phyloP scores from a whole-genome alignment of 805 yeast species.

The Metschnikowia picachoensis region DNA sequence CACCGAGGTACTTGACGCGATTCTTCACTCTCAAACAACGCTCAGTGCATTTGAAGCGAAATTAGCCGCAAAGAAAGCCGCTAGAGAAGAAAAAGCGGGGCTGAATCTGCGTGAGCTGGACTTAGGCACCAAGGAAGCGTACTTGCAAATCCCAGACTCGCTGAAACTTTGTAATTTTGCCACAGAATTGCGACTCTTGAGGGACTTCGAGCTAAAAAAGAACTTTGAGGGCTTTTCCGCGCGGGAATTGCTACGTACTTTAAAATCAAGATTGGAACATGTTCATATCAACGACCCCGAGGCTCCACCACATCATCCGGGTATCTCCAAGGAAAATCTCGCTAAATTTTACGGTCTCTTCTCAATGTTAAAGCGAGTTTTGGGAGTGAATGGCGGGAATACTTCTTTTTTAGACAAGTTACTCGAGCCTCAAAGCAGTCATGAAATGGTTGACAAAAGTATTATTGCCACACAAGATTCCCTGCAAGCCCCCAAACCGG shows the following conservation, averaged over 20 bases:
- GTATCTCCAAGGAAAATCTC: slow-evolving; percentile 2
- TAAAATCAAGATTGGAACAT: slow-evolving; percentile 4
- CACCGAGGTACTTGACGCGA: slow-evolving; percentile 17
- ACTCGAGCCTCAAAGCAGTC: slow-evolving; percentile 41
- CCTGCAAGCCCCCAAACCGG: neutral
- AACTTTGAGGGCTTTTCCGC: slow-evolving; percentile 5
- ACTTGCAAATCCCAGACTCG: slow-evolving; percentile 16
- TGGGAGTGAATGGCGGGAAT: slow-evolving; percentile 49
- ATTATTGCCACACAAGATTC: neutral
- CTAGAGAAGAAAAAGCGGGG: neutral
- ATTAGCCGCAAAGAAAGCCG: slow-evolving; percentile 9
- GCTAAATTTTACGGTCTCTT: slow-evolving; percentile 4
- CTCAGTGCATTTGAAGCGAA: slow-evolving; percentile 13
- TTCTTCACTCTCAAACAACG: slow-evolving; percentile 13
- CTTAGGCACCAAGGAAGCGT: slow-evolving; percentile 4
- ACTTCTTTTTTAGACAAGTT: slow-evolving; percentile 56
- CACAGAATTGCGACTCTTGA: slow-evolving; percentile 7
- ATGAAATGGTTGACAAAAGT: slow-evolving; percentile 17
- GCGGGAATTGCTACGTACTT: slow-evolving; percentile 2
- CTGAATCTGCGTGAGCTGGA: neutral
- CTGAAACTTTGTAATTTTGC: slow-evolving; percentile 11
- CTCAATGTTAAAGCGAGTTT: slow-evolving; percentile 8
- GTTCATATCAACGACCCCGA: neutral
- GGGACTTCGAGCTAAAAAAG: slow-evolving; percentile 3
- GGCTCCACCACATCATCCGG: neutral